Conservation (phyloP, 257 asterid genomes). For the Solanum appendiculatum region DNA sequence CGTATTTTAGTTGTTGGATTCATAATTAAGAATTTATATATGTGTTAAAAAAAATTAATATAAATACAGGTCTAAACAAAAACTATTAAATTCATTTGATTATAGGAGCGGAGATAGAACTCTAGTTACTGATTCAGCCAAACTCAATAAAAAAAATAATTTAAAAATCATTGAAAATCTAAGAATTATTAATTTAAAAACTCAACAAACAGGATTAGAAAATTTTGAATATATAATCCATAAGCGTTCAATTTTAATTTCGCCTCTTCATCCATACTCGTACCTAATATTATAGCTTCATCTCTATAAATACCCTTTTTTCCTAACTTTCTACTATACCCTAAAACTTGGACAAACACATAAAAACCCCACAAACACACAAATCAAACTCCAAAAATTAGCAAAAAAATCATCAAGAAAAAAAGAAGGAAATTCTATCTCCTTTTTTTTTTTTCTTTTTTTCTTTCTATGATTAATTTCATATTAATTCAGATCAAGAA, state of each 20-base stretch:
- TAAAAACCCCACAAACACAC: neutral
- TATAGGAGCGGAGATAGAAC: neutral
- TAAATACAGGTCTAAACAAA: neutral
- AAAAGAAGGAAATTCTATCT: neutral
- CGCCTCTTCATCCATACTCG: rapidly evolving
- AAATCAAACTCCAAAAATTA: slow-evolving; percentile 10
- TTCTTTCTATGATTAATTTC: slow-evolving; percentile 12
- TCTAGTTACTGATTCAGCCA: rapidly evolving
- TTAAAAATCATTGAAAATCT: neutral
- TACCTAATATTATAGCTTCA: neutral
- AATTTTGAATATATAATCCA: neutral
- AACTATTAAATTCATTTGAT: neutral
- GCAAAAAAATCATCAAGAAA: slow-evolving; percentile 27
- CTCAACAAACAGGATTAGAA: neutral
- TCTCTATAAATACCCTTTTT: slow-evolving; percentile 17
- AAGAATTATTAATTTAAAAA: neutral
- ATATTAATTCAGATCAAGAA: neutral
- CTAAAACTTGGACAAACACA: neutral
- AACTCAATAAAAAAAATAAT: neutral
- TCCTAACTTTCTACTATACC: slow-evolving; percentile 18
- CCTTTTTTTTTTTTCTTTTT: neutral
- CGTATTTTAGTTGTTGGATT: neutral
- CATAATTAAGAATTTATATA: neutral
- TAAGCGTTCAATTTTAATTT: neutral
- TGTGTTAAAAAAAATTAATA: neutral